phyloP scores from a whole-genome alignment of 2,329 filamentous ascomycete species.

The Colletotrichum sp. region DNA sequence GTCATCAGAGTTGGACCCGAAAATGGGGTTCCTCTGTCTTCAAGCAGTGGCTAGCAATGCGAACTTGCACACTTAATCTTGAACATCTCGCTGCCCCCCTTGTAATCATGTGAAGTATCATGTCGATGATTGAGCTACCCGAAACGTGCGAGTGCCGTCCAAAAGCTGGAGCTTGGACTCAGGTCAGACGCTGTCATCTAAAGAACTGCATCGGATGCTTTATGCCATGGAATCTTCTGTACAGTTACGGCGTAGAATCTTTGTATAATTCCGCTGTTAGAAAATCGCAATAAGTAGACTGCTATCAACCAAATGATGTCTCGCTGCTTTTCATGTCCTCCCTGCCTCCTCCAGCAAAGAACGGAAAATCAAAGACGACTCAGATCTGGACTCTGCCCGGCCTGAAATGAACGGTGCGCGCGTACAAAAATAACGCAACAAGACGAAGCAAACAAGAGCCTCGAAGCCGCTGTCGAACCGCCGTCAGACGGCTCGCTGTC shows the following conservation, averaged over 20 bases:
- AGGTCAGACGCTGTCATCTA: background rate
- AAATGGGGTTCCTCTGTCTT: background rate
- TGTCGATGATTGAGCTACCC: background rate
- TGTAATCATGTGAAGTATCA: background rate
- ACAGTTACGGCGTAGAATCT: background rate
- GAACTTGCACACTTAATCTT: conserved; percentile 6
- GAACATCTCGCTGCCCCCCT: background rate
- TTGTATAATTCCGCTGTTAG: background rate
- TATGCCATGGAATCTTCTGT: background rate
- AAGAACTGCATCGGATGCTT: background rate
- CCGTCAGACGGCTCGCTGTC: background rate
- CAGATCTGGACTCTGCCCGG: background rate
- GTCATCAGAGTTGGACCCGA: background rate
- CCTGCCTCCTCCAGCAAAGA: background rate
- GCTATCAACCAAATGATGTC: background rate
- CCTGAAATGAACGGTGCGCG: background rate
- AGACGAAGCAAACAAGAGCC: background rate
- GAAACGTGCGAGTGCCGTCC: background rate
- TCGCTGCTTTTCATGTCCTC: background rate
- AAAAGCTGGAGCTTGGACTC: background rate
- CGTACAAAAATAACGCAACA: background rate
- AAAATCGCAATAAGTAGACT: background rate
- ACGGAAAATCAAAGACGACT: background rate
- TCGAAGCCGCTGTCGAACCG: background rate
- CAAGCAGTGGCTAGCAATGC: conserved; percentile 6